phyloP scores from a whole-genome alignment of 208 protist species.

The Crithidia expoeki region DNA sequence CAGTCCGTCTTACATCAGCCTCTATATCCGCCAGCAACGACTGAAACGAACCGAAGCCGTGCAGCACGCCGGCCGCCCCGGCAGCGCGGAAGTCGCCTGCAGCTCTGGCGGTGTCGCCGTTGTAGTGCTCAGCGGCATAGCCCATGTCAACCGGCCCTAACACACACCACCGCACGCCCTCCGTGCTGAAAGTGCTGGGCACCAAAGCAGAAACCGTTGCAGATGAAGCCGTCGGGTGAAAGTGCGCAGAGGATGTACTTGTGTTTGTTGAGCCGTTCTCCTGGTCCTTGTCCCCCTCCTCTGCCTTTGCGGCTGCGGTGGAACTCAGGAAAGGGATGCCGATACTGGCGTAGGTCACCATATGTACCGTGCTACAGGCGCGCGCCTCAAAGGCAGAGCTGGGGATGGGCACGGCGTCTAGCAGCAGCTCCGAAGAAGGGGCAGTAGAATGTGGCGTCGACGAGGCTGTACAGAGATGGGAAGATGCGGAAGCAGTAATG shows the following conservation, averaged over 20 bases:
- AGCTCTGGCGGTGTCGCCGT: constrained; percentile 9
- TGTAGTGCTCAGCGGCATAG: constrained; percentile 70
- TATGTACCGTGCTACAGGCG: constrained; percentile 7
- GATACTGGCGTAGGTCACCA: not conserved
- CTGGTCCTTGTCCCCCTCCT: not conserved
- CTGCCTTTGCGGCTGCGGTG: not conserved
- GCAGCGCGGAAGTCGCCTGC: constrained; percentile 30
- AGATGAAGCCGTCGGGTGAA: not conserved
- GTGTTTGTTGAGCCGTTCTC: too few species aligned
- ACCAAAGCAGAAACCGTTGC: not conserved
- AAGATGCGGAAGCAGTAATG: not conserved
- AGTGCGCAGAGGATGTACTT: not conserved
- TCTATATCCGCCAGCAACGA: constrained; percentile 24
- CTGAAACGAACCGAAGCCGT: constrained; percentile 29
- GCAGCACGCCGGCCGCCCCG: constrained; percentile 18
- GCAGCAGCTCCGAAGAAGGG: constrained; percentile 1
- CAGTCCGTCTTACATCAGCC: not conserved
- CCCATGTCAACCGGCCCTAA: constrained; percentile 51
- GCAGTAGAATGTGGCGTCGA: not conserved
- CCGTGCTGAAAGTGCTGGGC: constrained; percentile 15
- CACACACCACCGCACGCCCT: constrained; percentile 36
- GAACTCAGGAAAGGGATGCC: not conserved
- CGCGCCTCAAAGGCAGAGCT: constrained; percentile 5
- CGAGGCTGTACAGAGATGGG: not conserved
- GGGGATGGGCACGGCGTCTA: not conserved